A percentile compares a stretch with the other conserved stretches of the same genome.
phyloP scores from a whole-genome alignment of 2,329 filamentous ascomycete species.

The Cadophora sp. region DNA sequence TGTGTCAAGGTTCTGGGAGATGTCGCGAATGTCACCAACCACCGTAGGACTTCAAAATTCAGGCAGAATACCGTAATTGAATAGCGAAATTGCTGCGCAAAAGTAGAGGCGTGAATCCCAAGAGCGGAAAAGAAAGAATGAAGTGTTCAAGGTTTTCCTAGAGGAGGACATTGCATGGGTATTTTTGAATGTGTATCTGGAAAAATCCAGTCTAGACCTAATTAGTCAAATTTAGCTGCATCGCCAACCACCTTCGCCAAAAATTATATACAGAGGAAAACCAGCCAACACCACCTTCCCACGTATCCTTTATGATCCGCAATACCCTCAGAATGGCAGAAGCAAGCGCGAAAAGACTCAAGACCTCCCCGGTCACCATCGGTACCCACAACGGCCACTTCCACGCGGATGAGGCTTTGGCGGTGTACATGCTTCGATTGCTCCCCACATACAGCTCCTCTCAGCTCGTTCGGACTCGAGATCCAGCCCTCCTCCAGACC shows the following conservation, averaged over 20 bases:
- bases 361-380: conserved; percentile 67
- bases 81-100: neutral
- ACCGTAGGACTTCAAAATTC: neutral
- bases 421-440: conserved; percentile 92
- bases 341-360: conserved; percentile 81
- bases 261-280: conserved; percentile 5
- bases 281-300: conserved; percentile 10
- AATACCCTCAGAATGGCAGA: conserved; percentile 67
- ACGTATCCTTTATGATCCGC: conserved; percentile 50
- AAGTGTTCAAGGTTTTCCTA: neutral
- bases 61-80: neutral
- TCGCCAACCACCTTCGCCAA: conserved; percentile 8
- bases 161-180: conserved; percentile 21
- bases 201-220: conserved; percentile 3
- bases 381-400: conserved; percentile 99
- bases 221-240: conserved; percentile 9
- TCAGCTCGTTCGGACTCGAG: conserved; percentile 83
- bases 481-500: conserved; percentile 75
- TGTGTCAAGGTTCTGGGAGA: conserved; percentile 15
- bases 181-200: conserved; percentile 17
- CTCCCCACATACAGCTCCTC: conserved; percentile 81
- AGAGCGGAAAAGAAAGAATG: neutral
- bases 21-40: neutral
- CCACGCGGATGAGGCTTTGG: conserved; percentile 97
- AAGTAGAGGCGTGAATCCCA: neutral